A percentile compares a stretch with the other conserved stretches of the same genome.
These are phyloP conservation scores for Bacidia rubella DNA, from an alignment of 495 filamentous ascomycete genomes.

Conservation along the genomic window DNA sequence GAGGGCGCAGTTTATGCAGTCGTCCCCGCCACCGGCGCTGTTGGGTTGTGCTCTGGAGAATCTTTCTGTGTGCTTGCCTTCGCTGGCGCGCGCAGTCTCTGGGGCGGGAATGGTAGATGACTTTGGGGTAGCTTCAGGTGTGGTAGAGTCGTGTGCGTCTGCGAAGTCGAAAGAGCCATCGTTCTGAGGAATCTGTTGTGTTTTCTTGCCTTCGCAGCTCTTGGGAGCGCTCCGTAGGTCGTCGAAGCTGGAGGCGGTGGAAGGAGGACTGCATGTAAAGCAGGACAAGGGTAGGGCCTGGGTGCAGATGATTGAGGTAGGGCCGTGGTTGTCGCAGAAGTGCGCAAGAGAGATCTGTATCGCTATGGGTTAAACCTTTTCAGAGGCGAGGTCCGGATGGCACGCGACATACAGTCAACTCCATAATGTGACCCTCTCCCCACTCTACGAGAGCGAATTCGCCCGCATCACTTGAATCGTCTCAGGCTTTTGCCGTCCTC, in stretches of 20 bases:
- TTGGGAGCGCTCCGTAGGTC: conserved; percentile 6
- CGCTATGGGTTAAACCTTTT: no score
- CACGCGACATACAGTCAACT: not conserved
- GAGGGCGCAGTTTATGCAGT: conserved; percentile 2
- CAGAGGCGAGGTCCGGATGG: no score
- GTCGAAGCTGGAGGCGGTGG: conserved; percentile 12
- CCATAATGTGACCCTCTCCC: not conserved
- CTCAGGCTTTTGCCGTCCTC: not conserved
- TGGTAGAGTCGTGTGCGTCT: conserved; percentile 4
- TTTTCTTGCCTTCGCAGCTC: not conserved
- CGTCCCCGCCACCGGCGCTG: not conserved
- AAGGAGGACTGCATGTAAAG: conserved; percentile 44
- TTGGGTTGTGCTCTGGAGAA: not conserved
- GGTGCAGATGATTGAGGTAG: conserved; percentile 89
- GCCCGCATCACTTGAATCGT: not conserved
- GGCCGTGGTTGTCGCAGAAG: conserved; percentile 92
- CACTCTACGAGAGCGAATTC: not conserved
- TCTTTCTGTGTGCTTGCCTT: no score
- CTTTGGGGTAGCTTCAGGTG: not conserved
- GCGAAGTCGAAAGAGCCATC: conserved; percentile 8
- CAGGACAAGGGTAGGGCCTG: conserved; percentile 73
- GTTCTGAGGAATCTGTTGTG: not conserved
- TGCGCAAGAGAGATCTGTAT: conserved; percentile 80
- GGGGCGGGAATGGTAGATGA: not conserved
- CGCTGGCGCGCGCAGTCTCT: no score